Percentiles rank a stretch among this genome's conserved stretches.
These are phyloP conservation scores for Lactarius psammicola DNA, from an alignment of 768 basidiomycete species.

Conservation along the genomic window DNA sequence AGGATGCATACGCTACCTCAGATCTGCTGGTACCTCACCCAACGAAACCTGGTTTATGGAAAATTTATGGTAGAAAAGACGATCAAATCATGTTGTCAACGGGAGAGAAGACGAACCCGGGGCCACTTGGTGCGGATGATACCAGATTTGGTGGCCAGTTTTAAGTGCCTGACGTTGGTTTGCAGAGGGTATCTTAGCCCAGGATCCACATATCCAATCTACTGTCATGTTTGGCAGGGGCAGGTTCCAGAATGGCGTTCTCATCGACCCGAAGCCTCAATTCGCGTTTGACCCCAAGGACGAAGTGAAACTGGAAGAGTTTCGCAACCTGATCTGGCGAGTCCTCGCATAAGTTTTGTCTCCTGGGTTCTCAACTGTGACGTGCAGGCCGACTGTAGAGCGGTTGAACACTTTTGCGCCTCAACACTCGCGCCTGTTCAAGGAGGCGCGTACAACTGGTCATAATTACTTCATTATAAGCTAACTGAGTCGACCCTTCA, in stretches of 20 bases:
- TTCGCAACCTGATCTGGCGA: slow-evolving; percentile 30
- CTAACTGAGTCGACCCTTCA: slow-evolving; percentile 22
- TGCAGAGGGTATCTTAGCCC: slow-evolving; percentile 40
- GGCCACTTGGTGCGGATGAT: slow-evolving; percentile 32
- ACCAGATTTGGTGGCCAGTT: neutral
- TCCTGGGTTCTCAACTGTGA: neutral
- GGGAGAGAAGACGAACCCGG: slow-evolving; percentile 39
- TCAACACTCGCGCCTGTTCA: slow-evolving; percentile 46
- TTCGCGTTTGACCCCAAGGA: slow-evolving; percentile 33
- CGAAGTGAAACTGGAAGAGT: slow-evolving; percentile 29
- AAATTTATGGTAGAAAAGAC: slow-evolving; percentile 32
- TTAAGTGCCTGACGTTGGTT: slow-evolving; percentile 1
- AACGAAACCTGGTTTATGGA: slow-evolving; percentile 39
- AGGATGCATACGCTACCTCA: slow-evolving; percentile 42
- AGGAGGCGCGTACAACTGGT: slow-evolving; percentile 38
- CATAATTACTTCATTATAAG: neutral
- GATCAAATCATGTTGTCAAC: slow-evolving; percentile 37
- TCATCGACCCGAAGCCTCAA: slow-evolving; percentile 35
- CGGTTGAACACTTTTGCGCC: slow-evolving; percentile 44
- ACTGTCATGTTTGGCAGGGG: slow-evolving; percentile 39
- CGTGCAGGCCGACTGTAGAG: slow-evolving; percentile 43
- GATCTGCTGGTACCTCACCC: slow-evolving; percentile 49
- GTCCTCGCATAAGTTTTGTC: neutral
- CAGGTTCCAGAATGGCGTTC: slow-evolving; percentile 35
- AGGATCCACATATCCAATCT: slow-evolving; percentile 34